Evolutionary conservation across 1,284 basidiomycete species (phyloP), one percentile per base, ranked within the genome.

Genomic region (Sanghuangporus baumii): DNA sequence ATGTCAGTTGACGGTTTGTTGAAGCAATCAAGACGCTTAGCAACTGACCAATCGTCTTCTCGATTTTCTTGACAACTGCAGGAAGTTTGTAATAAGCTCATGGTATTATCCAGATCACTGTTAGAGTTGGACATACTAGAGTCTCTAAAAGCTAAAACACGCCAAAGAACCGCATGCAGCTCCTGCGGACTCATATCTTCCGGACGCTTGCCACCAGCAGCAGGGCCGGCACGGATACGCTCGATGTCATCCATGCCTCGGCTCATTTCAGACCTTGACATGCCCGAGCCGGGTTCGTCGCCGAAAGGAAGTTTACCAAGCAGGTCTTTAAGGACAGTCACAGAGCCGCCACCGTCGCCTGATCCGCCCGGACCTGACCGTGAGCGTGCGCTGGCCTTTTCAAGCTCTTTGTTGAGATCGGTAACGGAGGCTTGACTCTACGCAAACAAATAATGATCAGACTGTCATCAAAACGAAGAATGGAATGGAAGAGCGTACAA

Each of bases 121-220:
- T 16, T 26, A 56, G 52, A 43, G 50, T 46, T 7, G 12, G 16
- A 68, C 74, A 6, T 61, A 78, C 88, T 81, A 20, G 83, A 84
- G 75, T 98, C 95, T 57, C 94, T 82, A 75, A 96, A 95, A 52
- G 81, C 86, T 70, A 97, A 75, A 11, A 97, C 86, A 74, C 92
- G 85, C 94, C 94, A 96, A 14, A 96, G 75, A 2, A 86, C 85
- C 2, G 84, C 76, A 74, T 96, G 90, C 64, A 96, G 71, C 74
- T 97, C 94, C 73, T 96, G 91, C 1, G 95, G 94, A 60, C 77
- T 87, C 93, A 97, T 93, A 50, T 89, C 84, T 66, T 88, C 83
- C 0, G 89, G 90, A 56, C 80, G 79, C 71, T 88, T 86, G 1
- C 84, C 85, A 11, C 80, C 78, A 16, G 77, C 75, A 9, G 73